Base-by-base conservation (phyloP, 495 filamentous ascomycete species). In the Beverwykella pulmonaria region DNA sequence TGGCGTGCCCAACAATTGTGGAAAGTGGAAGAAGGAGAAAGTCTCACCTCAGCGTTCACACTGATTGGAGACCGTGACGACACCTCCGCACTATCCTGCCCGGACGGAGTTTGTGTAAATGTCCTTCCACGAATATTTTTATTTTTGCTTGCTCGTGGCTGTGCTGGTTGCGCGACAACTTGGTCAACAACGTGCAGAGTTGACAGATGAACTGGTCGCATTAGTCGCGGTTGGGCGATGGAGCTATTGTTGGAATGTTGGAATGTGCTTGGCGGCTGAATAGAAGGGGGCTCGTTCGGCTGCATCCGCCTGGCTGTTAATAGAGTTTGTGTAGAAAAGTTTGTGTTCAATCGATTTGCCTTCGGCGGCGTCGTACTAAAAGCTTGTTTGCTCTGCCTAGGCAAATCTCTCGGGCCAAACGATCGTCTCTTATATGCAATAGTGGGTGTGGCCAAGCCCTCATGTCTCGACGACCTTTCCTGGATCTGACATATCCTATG, bases 1-100 rank as follows among this genome's bases (percentile, higher is more conserved):
- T 14, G 53, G 12, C 2, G 54, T 17, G 1, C 53, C 29, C 19
- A 46, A 22, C 60, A 22, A 25, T 29, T 25, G 36, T 68, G 59
- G 44, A 69, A 60, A 25, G 67, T 65, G 25, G 61, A 47, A 39
- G 67, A 60, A 56, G 55, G 67, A 48, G 60, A 53, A 9, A 65
- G 47, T 53, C 67, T 69, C 61, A 65, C 67, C 61, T 69, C 60
- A 27, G 53, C 27, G 25, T 52, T 59, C 19, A 22, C 14, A 12
- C 53, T 44, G 41, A 19, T 30, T 14, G 26, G n/a, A 41, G 52
- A 52, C 29, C 44, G 25, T 26, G 60, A 63, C 15, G 32, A 27
- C 29, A 34, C 39, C 15, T 36, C 29, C 53, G 14, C 25, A 39
- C 23, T 47, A 10, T 12, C 39, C 20, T 22, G 25, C 27, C 23